A percentile compares a stretch with the other conserved stretches of the same genome.
Evolutionary conservation across 2,329 filamentous ascomycete genomes (phyloP).

Genomic region (Calonectria hongkongensis): DNA sequence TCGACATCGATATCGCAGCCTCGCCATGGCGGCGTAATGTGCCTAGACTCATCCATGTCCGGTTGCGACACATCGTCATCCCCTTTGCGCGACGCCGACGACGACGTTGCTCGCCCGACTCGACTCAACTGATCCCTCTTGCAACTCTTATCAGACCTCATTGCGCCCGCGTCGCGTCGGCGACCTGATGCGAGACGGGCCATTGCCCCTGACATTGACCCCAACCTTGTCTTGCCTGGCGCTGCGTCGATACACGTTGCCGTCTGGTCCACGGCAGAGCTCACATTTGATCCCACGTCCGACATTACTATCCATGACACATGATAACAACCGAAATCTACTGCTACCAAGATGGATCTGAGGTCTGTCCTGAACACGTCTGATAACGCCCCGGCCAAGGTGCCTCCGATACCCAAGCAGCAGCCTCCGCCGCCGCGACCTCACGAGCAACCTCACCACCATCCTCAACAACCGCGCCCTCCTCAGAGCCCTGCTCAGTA

Average conservation of each 20-base stretch:
- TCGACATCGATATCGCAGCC: conserved; percentile 54
- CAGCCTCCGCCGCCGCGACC: conserved; percentile 58
- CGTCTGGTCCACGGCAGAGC: conserved; percentile 41
- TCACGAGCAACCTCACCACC: conserved; percentile 56
- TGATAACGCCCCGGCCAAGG: conserved; percentile 64
- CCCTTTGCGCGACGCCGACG: conserved; percentile 52
- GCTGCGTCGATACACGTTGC: conserved; percentile 43
- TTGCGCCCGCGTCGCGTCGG: conserved; percentile 50
- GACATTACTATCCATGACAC: conserved; percentile 16
- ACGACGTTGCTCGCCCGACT: conserved; percentile 29
- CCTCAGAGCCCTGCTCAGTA: conserved; percentile 65
- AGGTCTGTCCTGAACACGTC: conserved; percentile 73
- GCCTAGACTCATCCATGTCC: conserved; percentile 54
- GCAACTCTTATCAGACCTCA: conserved; percentile 16
- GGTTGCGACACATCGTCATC: conserved; percentile 52
- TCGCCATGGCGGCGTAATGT: conserved; percentile 56
- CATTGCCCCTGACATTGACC: conserved; percentile 48
- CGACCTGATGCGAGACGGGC: conserved; percentile 44
- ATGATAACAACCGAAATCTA: conserved; percentile 20
- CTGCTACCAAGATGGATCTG: conserved; percentile 67
- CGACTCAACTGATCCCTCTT: neutral
- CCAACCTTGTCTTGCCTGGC: conserved; percentile 44
- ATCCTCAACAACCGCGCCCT: conserved; percentile 56
- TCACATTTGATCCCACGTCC: conserved; percentile 39
- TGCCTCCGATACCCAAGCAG: conserved; percentile 57